A percentile compares a stretch with the other conserved stretches of the same genome.
These are phyloP conservation scores for Malus hybrid DNA, from an alignment of 331 rosid genomes.

Conservation along the genomic window DNA sequence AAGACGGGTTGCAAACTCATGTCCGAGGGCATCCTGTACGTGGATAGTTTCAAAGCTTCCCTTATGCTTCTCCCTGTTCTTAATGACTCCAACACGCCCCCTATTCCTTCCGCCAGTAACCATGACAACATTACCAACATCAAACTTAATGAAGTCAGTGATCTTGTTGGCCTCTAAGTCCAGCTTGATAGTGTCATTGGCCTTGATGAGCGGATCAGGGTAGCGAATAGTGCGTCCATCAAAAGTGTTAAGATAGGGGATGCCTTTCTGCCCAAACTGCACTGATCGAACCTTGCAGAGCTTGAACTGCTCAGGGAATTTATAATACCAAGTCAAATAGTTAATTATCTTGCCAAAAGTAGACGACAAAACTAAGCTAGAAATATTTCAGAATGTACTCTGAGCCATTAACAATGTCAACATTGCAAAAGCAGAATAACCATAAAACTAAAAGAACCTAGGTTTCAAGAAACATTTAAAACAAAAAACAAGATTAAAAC, in stretches of 20 bases:
- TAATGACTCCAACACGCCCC: constrained; percentile 72
- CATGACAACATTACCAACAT: constrained; percentile 69
- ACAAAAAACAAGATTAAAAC: too few species aligned
- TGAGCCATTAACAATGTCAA: neutral
- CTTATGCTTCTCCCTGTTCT: constrained; percentile 65
- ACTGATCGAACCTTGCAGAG: constrained; percentile 68
- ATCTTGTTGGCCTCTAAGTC: constrained; percentile 55
- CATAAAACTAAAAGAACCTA: neutral
- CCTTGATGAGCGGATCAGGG: constrained; percentile 70
- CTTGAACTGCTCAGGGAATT: constrained; percentile 36
- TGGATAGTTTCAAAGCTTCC: constrained; percentile 70
- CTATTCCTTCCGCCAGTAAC: constrained; percentile 73
- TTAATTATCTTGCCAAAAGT: neutral
- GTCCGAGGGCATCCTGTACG: constrained; percentile 61
- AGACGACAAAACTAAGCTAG: neutral
- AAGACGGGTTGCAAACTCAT: constrained; percentile 67
- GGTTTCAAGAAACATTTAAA: too few species aligned
- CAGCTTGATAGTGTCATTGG: constrained; percentile 65
- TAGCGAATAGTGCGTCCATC: constrained; percentile 68
- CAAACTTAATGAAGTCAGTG: constrained; percentile 60
- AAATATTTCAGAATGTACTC: neutral
- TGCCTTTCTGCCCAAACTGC: constrained; percentile 60
- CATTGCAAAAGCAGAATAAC: neutral
- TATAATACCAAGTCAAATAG: neutral
- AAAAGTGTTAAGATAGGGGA: constrained; percentile 51